A percentile compares a stretch with the other conserved stretches of the same genome.
Evolutionary conservation across 2,329 filamentous ascomycete genomes (phyloP).

Genomic region (Colletotrichum graminicola): DNA sequence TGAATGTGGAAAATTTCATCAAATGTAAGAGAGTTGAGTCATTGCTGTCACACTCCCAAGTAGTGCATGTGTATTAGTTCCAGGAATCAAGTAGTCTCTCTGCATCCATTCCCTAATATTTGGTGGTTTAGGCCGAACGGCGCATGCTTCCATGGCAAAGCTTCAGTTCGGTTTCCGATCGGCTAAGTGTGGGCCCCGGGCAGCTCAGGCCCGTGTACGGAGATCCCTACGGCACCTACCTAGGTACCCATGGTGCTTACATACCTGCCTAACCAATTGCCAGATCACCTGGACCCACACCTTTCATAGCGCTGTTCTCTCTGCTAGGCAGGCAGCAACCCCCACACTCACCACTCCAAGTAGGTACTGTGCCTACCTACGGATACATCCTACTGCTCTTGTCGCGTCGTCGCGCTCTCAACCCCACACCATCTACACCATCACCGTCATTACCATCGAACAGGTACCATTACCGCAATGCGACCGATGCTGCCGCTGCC

Average conservation of each 20-base stretch:
- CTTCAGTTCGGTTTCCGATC: neutral
- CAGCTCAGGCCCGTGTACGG: too few relatives aligned
- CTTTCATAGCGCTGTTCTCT: neutral
- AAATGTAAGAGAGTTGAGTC: too few relatives aligned
- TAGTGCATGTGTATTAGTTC: too few relatives aligned
- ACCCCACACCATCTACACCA: neutral
- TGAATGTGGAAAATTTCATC: too few relatives aligned
- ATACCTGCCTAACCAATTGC: neutral
- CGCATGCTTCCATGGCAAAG: neutral
- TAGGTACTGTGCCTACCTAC: too few relatives aligned
- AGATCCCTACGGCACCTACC: too few relatives aligned
- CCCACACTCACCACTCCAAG: neutral
- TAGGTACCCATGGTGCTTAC: too few relatives aligned
- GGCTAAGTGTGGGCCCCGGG: neutral
- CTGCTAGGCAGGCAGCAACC: neutral
- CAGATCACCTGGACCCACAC: neutral
- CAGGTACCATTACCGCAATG: neutral
- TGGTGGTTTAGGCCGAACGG: neutral
- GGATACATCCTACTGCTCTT: neutral
- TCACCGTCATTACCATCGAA: neutral
- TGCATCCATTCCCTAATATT: neutral
- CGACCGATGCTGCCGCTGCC: neutral
- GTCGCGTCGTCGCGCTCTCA: constrained; percentile 31
- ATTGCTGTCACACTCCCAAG: too few relatives aligned
- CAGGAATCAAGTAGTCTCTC: neutral